phyloP scores from a whole-genome alignment of 345 rosid genomes.

The Toxicodendron radicans region DNA sequence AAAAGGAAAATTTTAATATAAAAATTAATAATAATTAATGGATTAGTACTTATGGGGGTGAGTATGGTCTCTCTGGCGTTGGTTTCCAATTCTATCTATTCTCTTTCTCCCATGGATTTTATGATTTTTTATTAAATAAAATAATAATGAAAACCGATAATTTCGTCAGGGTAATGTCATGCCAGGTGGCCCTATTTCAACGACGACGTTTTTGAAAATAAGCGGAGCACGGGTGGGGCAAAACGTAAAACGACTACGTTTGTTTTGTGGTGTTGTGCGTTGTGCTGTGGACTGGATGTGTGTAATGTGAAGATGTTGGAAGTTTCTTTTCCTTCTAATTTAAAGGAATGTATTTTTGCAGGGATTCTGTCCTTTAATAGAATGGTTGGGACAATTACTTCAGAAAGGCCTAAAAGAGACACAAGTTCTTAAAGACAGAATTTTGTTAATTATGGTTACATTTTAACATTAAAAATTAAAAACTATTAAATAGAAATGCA shows the following conservation, averaged over 20 bases:
- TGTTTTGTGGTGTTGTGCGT: background rate
- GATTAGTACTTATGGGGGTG: background rate
- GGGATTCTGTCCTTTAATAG: no score
- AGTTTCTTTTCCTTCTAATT: background rate
- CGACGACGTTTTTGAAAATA: background rate
- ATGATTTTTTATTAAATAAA: background rate
- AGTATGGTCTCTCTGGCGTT: background rate
- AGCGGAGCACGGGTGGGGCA: background rate
- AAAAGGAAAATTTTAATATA: background rate
- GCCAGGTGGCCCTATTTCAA: background rate
- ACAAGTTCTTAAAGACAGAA: no score
- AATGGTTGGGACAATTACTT: no score
- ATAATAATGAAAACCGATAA: background rate
- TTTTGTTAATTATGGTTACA: no score
- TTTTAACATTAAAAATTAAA: no score
- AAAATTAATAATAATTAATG: background rate
- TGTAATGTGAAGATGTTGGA: background rate
- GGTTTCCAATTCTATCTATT: background rate
- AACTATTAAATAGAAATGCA: no score
- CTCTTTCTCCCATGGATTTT: background rate
- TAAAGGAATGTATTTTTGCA: no score
- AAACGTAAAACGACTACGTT: constrained; percentile 9
- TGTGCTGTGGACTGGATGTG: background rate
- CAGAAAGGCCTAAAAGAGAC: no score
- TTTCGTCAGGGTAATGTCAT: background rate